Base-by-base conservation (phyloP, 2,329 filamentous ascomycete genomes). In the Exophiala calicioides region DNA sequence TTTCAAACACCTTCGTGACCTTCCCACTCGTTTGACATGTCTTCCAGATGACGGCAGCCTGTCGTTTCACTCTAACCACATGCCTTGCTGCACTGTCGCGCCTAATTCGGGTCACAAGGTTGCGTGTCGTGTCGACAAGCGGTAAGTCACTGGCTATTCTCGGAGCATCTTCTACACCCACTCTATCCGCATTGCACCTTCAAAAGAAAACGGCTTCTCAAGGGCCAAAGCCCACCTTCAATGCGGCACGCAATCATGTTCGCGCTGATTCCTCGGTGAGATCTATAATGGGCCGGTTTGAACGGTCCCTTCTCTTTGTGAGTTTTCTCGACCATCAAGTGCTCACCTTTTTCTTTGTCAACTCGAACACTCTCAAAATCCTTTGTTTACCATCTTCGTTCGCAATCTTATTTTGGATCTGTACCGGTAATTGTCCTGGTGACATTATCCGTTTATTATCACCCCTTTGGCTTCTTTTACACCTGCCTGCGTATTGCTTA, bases 101-200 rank as follows among this genome's bases (percentile, higher is more conserved):
- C 36, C 30, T 43, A 20, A 37, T 23, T 40, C 37, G 24, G 46
- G 37, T 40, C 44, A 37, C 34, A 20, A 46, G 44, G 46, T 56
- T 44, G 32, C 43, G 47, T 31, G 38, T 40, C 20, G 18, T 46
- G 21, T 33, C 24, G 4, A 21, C 24, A 21, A 32, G 42, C 52
- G 48, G 41, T 38, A 55, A 56, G 40, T 42, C 44, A 58, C 53
- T 57, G 56, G 56, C 52, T 53, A 42, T 55, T 26, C 48, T 53
- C 48, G 38, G 31, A 43, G 34, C 49, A n/a, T 30, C 47, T 48
- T 44, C 20, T 43, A 27, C 30, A 40, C 18, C 15, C 33, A 29
- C 30, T 20, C 29, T 40, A 26, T 41, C 10, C 10, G 20, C 15
- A 40, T 31, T 44, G 45, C 23, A 48, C 36, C 39, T 35, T 44